Percentiles rank a stretch among this genome's conserved stretches.
These are phyloP conservation scores for Rhynchospora tenuis DNA, from an alignment of 176 grass and related monocot species.

Conservation along the genomic window DNA sequence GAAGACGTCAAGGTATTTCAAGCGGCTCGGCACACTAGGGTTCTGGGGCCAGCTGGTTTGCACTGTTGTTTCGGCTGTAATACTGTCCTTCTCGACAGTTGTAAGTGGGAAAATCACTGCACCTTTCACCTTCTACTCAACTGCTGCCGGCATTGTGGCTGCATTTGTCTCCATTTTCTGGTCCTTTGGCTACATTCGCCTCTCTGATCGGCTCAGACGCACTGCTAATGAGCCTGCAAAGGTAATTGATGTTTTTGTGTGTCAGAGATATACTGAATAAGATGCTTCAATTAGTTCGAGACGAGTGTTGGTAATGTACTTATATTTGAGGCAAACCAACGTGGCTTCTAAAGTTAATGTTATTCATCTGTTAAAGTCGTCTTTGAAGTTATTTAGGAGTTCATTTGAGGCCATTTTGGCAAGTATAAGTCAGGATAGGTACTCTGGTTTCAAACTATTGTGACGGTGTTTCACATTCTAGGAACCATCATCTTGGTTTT, in stretches of 20 bases:
- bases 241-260: conserved; percentile 33
- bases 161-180: conserved; percentile 98
- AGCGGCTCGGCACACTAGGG: conserved; percentile 75
- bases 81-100: conserved; percentile 86
- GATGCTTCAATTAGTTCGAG: not conserved
- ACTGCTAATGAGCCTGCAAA: conserved; percentile 80
- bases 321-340: not conserved
- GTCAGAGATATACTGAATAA: not conserved
- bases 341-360: not conserved
- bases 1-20: conserved; percentile 82
- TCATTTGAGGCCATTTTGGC: not conserved
- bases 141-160: conserved; percentile 60
- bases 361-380: too few species aligned
- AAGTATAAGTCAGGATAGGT: not conserved
- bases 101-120: conserved; percentile 64
- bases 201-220: conserved; percentile 76
- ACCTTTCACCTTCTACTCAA: conserved; percentile 82
- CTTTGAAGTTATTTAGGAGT: too few species aligned
- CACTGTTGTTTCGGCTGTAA: conserved; percentile 76
- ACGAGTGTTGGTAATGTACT: not conserved
- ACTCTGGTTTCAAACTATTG: not conserved
- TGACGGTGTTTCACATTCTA: conserved; percentile 34
- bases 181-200: conserved; percentile 91
- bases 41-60: conserved; percentile 90
- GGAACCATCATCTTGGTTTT: conserved; percentile 45